Conservation (phyloP, 352 stramenopile species). For the Saprolegnia diclina region DNA sequence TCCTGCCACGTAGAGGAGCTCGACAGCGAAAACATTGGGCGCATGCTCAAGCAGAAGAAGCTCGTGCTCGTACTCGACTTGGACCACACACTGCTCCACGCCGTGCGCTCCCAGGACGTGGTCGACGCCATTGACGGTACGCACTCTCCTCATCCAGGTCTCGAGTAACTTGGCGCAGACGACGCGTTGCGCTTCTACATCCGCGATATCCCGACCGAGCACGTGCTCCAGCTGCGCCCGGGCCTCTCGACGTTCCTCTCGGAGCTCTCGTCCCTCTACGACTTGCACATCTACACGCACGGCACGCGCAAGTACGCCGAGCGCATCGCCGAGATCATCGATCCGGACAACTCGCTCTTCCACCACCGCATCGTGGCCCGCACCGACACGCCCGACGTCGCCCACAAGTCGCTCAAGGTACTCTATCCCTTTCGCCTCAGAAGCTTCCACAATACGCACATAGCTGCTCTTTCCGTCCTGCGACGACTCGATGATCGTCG, state of each 20-base stretch:
- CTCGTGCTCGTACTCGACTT: slow-evolving; percentile 95
- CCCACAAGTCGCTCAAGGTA: slow-evolving; percentile 77
- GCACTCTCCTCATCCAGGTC: not conserved
- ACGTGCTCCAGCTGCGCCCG: slow-evolving; percentile 92
- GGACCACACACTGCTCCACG: slow-evolving; percentile 96
- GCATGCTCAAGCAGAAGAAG: slow-evolving; percentile 84
- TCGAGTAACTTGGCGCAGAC: too few relatives aligned
- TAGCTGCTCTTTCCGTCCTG: slow-evolving; percentile 73
- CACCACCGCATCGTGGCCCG: slow-evolving; percentile 82
- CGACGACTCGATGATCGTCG: slow-evolving; percentile 83
- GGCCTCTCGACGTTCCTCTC: slow-evolving; percentile 86
- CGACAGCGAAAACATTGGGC: slow-evolving; percentile 77
- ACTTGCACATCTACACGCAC: slow-evolving; percentile 95
- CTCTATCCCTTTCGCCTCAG: not conserved
- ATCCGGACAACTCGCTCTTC: slow-evolving; percentile 73
- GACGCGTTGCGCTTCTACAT: slow-evolving; percentile 76
- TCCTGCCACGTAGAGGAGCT: slow-evolving; percentile 62
- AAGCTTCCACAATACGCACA: not conserved
- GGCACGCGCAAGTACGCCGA: slow-evolving; percentile 92
- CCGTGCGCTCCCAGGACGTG: slow-evolving; percentile 71
- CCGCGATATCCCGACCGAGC: slow-evolving; percentile 51
- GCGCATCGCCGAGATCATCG: slow-evolving; percentile 90
- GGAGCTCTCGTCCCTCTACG: slow-evolving; percentile 76
- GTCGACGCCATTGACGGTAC: slow-evolving; percentile 40
- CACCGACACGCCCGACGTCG: slow-evolving; percentile 81